These are phyloP conservation scores for Parathielavia appendiculata DNA, from an alignment of 495 filamentous ascomycete genomes.

Conservation along the genomic window DNA sequence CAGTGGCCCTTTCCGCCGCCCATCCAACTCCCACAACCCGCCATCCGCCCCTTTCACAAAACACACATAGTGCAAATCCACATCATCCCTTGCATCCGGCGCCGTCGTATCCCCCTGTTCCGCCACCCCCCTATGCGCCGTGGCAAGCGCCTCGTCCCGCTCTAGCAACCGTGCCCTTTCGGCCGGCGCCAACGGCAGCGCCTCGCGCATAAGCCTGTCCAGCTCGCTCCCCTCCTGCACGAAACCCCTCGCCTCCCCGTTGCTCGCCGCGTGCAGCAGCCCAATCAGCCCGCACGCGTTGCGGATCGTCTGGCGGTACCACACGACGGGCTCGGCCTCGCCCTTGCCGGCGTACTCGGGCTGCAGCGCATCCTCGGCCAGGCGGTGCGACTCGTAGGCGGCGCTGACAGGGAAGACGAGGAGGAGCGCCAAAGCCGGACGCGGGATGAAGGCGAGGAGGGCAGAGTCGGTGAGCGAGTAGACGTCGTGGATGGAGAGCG, in stretches of 20 bases:
- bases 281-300: conserved; percentile 80
- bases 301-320: conserved; percentile 83
- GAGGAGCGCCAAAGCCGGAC: conserved; percentile 75
- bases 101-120: conserved; percentile 65
- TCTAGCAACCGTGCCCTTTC: conserved; percentile 69
- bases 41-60: conserved; percentile 70
- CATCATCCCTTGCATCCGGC: conserved; percentile 60
- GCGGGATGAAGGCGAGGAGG: conserved; percentile 71
- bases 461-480: conserved; percentile 76
- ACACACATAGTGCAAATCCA: conserved; percentile 78
- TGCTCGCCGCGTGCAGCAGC: conserved; percentile 66
- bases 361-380: conserved; percentile 56
- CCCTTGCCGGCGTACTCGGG: conserved; percentile 42
- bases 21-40: conserved; percentile 81
- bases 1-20: conserved; percentile 65
- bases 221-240: conserved; percentile 41
- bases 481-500: conserved; percentile 73
- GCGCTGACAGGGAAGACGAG: conserved; percentile 78
- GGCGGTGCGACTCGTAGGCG: conserved; percentile 61
- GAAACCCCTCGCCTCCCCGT: conserved; percentile 45
- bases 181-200: conserved; percentile 48
- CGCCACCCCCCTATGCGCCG: conserved; percentile 67
- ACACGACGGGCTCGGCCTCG: conserved; percentile 56
- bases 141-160: conserved; percentile 62
- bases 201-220: conserved; percentile 38